These are phyloP conservation scores for Septoria petroselini DNA, from an alignment of 2,329 filamentous ascomycete species.

Conservation along the genomic window DNA sequence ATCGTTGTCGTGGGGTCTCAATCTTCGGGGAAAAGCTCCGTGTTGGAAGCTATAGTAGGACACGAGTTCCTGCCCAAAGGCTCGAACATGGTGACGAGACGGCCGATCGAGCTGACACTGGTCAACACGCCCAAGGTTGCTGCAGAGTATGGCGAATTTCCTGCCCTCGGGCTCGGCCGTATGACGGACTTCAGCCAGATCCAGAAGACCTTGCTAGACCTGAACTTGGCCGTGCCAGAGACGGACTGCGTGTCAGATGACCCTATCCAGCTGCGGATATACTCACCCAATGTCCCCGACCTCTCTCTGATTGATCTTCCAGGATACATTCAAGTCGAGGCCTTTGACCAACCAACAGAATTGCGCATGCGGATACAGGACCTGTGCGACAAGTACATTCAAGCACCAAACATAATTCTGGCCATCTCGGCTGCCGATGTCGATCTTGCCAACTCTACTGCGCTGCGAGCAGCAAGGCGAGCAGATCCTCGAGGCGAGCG, in stretches of 20 bases:
- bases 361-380: slow-evolving; percentile 95
- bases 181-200: slow-evolving; percentile 90
- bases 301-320: slow-evolving; percentile 93
- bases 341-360: slow-evolving; percentile 83
- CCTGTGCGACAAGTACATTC: slow-evolving; percentile 97
- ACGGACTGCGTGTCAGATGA: slow-evolving; percentile 93
- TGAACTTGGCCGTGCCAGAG: slow-evolving; percentile 89
- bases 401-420: slow-evolving; percentile 90
- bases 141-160: slow-evolving; percentile 93
- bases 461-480: slow-evolving; percentile 79
- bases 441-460: slow-evolving; percentile 93
- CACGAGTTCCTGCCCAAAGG: slow-evolving; percentile 98
- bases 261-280: slow-evolving; percentile 91
- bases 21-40: slow-evolving; percentile 96
- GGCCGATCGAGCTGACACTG: slow-evolving; percentile 92
- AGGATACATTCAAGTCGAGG: slow-evolving; percentile 94
- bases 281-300: slow-evolving; percentile 92
- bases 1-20: slow-evolving; percentile 99
- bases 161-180: slow-evolving; percentile 81
- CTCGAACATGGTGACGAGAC: slow-evolving; percentile 95
- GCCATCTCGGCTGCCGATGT: slow-evolving; percentile 98
- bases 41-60: slow-evolving; percentile 92
- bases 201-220: slow-evolving; percentile 87
- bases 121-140: slow-evolving; percentile 88
- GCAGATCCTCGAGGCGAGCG: slow-evolving; percentile 92